These are phyloP conservation scores for Lithocarpus polystachyus DNA, from an alignment of 306 rosid genomes.

Conservation along the genomic window DNA sequence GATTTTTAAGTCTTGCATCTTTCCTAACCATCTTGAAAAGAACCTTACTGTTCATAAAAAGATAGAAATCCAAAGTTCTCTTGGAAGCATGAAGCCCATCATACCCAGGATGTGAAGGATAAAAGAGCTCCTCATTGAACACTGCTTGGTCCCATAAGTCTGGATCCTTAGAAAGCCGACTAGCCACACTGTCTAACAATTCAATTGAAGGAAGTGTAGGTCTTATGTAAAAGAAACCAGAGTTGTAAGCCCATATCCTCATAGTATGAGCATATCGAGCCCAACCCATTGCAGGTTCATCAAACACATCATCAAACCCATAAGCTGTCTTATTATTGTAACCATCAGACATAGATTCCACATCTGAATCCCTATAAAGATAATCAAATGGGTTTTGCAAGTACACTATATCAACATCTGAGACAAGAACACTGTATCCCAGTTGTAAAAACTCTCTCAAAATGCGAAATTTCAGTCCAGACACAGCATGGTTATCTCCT, in stretches of 20 bases:
- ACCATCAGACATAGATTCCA: constrained; percentile 93
- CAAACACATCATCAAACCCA: constrained; percentile 82
- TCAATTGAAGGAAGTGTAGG: constrained; percentile 89
- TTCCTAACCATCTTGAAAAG: constrained; percentile 84
- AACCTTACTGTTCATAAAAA: constrained; percentile 87
- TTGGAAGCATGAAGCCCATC: constrained; percentile 77
- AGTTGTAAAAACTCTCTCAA: constrained; percentile 83
- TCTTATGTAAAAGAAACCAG: constrained; percentile 85
- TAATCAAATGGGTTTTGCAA: constrained; percentile 85
- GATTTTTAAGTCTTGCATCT: constrained; percentile 52
- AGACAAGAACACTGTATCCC: constrained; percentile 80
- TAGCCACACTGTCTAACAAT: constrained; percentile 79
- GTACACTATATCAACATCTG: constrained; percentile 83
- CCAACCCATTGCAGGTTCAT: constrained; percentile 79
- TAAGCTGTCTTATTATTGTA: constrained; percentile 77
- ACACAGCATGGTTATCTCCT: constrained; percentile 81
- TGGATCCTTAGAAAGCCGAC: constrained; percentile 49
- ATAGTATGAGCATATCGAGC: constrained; percentile 39
- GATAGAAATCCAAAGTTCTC: constrained; percentile 85
- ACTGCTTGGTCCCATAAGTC: constrained; percentile 91
- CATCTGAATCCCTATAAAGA: constrained; percentile 83
- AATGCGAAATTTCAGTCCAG: constrained; percentile 71
- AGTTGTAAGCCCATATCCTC: constrained; percentile 95
- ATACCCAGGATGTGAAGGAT: constrained; percentile 76
- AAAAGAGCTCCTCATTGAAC: constrained; percentile 80